Conservation (phyloP, 169 alveolate genomes). For the Eimeria sp. region DNA sequence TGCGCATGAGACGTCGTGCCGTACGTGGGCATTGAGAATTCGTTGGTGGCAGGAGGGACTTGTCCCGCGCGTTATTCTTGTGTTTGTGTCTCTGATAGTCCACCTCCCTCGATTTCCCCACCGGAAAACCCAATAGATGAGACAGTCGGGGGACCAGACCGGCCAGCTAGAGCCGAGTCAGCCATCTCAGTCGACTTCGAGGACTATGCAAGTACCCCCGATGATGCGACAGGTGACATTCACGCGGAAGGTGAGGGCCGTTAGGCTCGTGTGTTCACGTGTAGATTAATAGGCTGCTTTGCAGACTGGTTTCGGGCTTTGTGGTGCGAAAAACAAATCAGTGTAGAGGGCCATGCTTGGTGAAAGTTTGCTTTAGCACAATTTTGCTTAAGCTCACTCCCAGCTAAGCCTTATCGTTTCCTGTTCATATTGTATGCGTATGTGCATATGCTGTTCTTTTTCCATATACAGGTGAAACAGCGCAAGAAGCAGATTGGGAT, state of each 20-base stretch:
- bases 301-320: not conserved
- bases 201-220: slow-evolving; percentile 73
- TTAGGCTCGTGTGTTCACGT: not conserved
- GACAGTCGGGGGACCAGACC: slow-evolving; percentile 53
- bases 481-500: slow-evolving; percentile 72
- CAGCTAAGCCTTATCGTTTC: not conserved
- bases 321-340: not conserved
- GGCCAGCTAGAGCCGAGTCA: slow-evolving; percentile 42
- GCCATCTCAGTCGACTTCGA: slow-evolving; percentile 71
- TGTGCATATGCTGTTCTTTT: not conserved
- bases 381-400: not conserved
- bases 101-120: not conserved
- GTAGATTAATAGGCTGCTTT: not conserved
- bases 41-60: too few relatives aligned
- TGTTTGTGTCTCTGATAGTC: not conserved
- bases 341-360: not conserved
- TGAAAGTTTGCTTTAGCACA: not conserved
- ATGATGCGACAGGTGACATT: slow-evolving; percentile 57
- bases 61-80: not conserved
- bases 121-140: slow-evolving; percentile 15
- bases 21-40: not conserved
- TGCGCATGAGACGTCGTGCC: not conserved
- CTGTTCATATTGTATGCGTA: not conserved
- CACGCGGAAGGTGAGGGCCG: slow-evolving; percentile 70
- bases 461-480: slow-evolving; percentile 44